Evolutionary conservation across 306 rosid genomes (phyloP), one percentile per base, ranked within the genome.

Genomic region (Inga laurina): DNA sequence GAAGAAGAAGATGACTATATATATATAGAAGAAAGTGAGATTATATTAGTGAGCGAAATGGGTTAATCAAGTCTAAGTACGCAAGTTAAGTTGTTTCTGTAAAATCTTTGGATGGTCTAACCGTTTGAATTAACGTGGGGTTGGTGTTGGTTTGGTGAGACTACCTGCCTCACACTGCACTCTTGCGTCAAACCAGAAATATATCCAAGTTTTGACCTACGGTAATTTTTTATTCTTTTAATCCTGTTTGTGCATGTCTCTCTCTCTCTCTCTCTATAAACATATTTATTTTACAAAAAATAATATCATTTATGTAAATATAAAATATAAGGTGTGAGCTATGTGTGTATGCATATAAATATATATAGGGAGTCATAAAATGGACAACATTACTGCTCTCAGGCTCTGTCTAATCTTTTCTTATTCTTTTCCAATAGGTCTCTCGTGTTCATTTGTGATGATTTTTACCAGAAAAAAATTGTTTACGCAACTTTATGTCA

Each of bases 111-210:
- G 91, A 79, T 76, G 91, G 97, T 86, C 77, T 88, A 91, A 86
- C 98, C 72, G 86, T 87, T 77, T 71, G 43, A 76, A 65, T 52
- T 52, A 5, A 68, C 74, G 81, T 80, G 49, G 76, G 69, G 85
- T 88, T 81, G 90, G 88, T 85, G 74, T n/a, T 75, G 73, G 85
- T 91, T 89, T 65, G 94, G 90, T 88, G 45, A 79, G 93, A 88
- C 15, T 51, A 85, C 49, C 49, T 6, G 6, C 27, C 2, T 21
- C 13, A 51, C 39, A 19, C 16, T 56, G 13, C 32, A 44, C 10
- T 64, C 69, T 30, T 30, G 18, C 3, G 69, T 61, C 68, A 61
- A 27, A 27, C 68, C 68, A 61, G 35, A 61, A 11, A 27, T 30
- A 11, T 13, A 12, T 24, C 19, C 8, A 64, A 64, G 39, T 27